Evolutionary conservation across 768 basidiomycete species (phyloP).

Genomic region (Rhodotorula kratochvilovae): DNA sequence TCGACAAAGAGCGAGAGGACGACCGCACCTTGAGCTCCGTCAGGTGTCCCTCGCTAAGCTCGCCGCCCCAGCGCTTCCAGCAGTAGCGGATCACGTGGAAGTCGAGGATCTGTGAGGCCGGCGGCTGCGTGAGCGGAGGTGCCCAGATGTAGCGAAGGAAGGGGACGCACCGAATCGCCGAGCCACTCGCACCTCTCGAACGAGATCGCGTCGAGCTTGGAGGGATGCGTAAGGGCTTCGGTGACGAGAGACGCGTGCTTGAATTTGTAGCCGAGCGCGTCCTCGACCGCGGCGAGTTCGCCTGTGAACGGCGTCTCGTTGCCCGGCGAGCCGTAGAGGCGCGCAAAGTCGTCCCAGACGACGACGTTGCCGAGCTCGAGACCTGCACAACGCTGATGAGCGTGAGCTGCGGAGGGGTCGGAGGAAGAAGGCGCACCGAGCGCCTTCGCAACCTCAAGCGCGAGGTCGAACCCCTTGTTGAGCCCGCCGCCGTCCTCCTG

Average conservation of each 20-base stretch:
- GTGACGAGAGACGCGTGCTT: slow-evolving; percentile 16
- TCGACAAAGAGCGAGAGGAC: not conserved
- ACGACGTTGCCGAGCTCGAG: not conserved
- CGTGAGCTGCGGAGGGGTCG: too few relatives aligned
- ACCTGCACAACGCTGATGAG: not conserved
- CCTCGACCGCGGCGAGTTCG: slow-evolving; percentile 6
- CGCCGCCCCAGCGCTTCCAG: slow-evolving; percentile 4
- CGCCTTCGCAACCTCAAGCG: not conserved
- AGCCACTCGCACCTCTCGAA: slow-evolving; percentile 21
- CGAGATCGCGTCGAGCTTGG: not conserved
- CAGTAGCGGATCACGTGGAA: not conserved
- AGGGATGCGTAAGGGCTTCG: slow-evolving; percentile 26
- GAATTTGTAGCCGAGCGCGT: slow-evolving; percentile 30
- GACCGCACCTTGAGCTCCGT: slow-evolving; percentile 14
- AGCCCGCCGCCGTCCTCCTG: not conserved
- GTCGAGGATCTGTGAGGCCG: slow-evolving; percentile 6
- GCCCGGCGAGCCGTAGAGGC: slow-evolving; percentile 1
- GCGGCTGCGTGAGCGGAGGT: not conserved
- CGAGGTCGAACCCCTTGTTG: not conserved
- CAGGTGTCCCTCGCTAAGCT: not conserved
- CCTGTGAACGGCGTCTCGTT: too few relatives aligned
- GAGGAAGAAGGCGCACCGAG: not conserved
- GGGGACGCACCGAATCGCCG: not conserved
- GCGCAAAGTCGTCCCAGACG: slow-evolving; percentile 1
- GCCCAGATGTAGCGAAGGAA: too few relatives aligned